Evolutionary conservation across 83 land plant genomes (phyloP), one percentile per base, ranked within the genome.

Genomic region (Picea mariana): DNA sequence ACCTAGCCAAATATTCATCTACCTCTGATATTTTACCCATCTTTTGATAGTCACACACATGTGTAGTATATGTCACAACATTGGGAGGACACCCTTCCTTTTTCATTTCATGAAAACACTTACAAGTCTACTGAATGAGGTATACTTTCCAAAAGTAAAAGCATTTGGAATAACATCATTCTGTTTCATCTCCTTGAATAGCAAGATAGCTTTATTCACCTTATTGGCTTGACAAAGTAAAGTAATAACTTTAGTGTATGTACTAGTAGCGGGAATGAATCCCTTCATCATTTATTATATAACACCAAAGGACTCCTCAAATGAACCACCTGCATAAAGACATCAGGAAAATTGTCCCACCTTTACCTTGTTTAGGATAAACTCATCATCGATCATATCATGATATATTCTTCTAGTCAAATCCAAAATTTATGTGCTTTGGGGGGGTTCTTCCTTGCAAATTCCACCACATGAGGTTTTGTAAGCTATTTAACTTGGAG

Each of bases 221-320:
- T 34, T 34, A 34, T 34, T 34, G 38, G 3, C 38, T 34, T 2
- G 38, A 0, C 38, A 34, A 34, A 3, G 82, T 95, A 92, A 75
- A 97, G 91, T 85, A 97, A 80, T 26, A 90, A 92, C 92, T 69
- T 89, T 94, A n/a, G 91, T 84, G 77, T 95, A 95, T 13, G 94
- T 87, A n/a, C 84, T 79, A 62, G 88, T 81, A 87, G 92, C 93
- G 42, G 96, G 95, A 60, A 80, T 44, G 72, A 95, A 90, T 3
- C 99, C 99, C 31, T 85, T 91, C 20, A 87, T 90, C 95, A 95
- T 88, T 52, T 90, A 88, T 81, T 80, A 38, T 67, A 91, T 92
- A 15, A 89, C 73, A 47, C 40, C 40, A 81, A 87, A 87, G 67
- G 93, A 98, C 81, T 89, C 91, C 34, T 91, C 93, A 82, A 82